These are phyloP conservation scores for Penicillium samsonianum DNA, from an alignment of 495 filamentous ascomycete species.

Conservation along the genomic window DNA sequence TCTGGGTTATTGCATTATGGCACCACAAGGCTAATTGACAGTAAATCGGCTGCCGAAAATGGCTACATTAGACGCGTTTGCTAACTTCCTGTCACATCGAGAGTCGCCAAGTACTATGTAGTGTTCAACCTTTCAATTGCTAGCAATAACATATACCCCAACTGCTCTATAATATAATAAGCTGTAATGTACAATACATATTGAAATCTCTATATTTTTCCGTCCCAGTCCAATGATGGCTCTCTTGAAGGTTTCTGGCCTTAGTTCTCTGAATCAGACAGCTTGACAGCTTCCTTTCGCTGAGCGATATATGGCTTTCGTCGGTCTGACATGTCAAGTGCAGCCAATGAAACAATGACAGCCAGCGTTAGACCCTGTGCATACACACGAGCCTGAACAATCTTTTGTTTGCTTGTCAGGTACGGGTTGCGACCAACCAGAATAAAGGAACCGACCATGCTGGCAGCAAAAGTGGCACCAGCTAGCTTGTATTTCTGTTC, in stretches of 20 bases:
- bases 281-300: background rate
- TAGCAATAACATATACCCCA: too few relatives aligned
- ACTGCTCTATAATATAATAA: too few relatives aligned
- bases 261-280: background rate
- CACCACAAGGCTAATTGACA: too few relatives aligned
- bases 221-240: background rate
- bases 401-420: background rate
- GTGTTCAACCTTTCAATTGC: too few relatives aligned
- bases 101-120: too few relatives aligned
- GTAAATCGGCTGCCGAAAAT: too few relatives aligned
- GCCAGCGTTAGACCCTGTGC: background rate
- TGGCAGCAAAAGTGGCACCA: background rate
- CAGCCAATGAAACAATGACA: background rate
- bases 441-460: background rate
- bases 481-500: background rate
- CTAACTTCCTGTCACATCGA: too few relatives aligned
- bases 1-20: too few relatives aligned
- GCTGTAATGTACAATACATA: background rate
- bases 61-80: too few relatives aligned
- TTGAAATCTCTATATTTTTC: background rate
- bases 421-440: background rate
- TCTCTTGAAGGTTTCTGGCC: background rate
- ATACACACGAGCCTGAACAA: background rate
- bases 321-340: background rate
- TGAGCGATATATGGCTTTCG: background rate